Base-by-base conservation (phyloP, 805 yeast species). In the Isabelozyma pseudorhagii region DNA sequence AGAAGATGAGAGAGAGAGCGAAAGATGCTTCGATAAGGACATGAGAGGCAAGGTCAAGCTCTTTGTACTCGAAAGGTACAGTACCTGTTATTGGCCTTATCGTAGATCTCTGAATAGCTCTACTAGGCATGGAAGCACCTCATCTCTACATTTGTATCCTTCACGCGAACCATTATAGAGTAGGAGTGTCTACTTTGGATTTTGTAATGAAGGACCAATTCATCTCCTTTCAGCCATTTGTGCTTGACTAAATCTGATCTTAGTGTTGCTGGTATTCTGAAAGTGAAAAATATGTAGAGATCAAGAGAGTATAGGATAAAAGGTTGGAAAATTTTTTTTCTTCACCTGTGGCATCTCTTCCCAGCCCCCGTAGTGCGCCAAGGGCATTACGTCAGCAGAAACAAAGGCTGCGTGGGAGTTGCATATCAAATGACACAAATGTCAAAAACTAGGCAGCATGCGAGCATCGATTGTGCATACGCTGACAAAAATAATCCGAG, bases 141-240 rank as follows among this genome's bases (percentile, higher is more conserved):
- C 36, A 13, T 31, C n/a, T 42, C 45, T 38, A 44, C 25, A 28
- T 39, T 50, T 74, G 74, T 74, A 46, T 53, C 75, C 78, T 67
- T 66, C 75, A 71, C 66, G 78, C 78, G 77, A 74, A 74, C 74
- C 71, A 67, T 52, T 46, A 52, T 44, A 43, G 40, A 42, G 40
- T n/a, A n/a, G 41, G 39, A 42, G 28, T 27, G 40, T 48, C 25
- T 46, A 56, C 49, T 27, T 56, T 66, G 68, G 74, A 72, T 72
- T 71, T 31, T 31, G 10, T 31, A 31, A 31, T 31, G 36, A 8
- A 31, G 36, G 36, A 31, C 3, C n/a, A 9, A 38, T 58, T 59
- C 49, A 49, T 74, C 77, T 74, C 67, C 78, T 68, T 74, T 74
- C 70, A 69, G 79, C 79, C 79, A 74, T 74, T 74, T 72, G 47